These are phyloP conservation scores for Bidens hawaiensis DNA, from an alignment of 140 eudicot genomes.

Conservation along the genomic window DNA sequence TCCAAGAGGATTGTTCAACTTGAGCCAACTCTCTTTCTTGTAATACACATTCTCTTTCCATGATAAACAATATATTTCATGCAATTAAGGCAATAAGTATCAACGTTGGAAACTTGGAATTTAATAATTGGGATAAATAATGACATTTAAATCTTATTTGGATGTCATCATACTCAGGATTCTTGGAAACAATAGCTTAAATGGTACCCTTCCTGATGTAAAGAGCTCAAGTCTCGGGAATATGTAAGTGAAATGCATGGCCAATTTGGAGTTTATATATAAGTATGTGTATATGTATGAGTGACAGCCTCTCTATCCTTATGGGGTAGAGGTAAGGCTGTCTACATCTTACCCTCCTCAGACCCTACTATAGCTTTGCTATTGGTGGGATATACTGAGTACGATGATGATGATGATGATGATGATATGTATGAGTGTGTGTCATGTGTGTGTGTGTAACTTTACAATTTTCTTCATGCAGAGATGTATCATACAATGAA, in stretches of 20 bases:
- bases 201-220: constrained; percentile 52
- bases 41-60: constrained; percentile 21
- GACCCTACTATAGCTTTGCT: no score
- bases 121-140: not conserved
- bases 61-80: not conserved
- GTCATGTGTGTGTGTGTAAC: no score
- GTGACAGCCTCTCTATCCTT: no score
- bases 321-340: no score
- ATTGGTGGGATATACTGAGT: no score
- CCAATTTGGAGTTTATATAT: not conserved
- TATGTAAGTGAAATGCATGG: constrained; percentile 43
- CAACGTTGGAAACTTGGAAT: constrained; percentile 1
- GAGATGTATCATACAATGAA: constrained; percentile 80
- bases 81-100: not conserved
- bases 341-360: no score
- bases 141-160: not conserved
- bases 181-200: constrained; percentile 76
- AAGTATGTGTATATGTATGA: no score
- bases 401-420: no score
- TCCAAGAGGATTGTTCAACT: constrained; percentile 54
- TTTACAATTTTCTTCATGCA: constrained; percentile 35
- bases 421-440: no score
- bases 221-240: constrained; percentile 39
- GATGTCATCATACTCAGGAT: constrained; percentile 39
- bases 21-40: constrained; percentile 48